Conservation (phyloP, 495 filamentous ascomycete genomes). For the Neurospora intermedia region DNA sequence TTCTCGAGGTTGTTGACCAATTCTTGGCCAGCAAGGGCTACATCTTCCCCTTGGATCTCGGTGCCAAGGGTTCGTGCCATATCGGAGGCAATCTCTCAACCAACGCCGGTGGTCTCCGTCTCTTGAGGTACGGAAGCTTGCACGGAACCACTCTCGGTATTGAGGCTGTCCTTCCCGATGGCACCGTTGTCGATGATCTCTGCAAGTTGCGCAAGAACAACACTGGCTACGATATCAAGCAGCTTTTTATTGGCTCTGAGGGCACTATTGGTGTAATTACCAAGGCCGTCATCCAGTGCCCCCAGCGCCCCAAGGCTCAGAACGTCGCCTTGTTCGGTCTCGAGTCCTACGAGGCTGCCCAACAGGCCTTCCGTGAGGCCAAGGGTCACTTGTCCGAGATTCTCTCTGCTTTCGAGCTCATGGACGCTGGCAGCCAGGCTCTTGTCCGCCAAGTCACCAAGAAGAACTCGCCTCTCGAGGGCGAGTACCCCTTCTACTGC, state of each 20-base stretch:
- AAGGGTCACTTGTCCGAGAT: slow-evolving; percentile 88
- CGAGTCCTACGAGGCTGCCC: slow-evolving; percentile 75
- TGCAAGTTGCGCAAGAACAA: slow-evolving; percentile 91
- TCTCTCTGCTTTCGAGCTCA: slow-evolving; percentile 92
- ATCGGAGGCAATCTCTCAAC: slow-evolving; percentile 97
- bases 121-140: slow-evolving; percentile 86
- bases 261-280: slow-evolving; percentile 94
- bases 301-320: slow-evolving; percentile 68
- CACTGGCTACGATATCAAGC: slow-evolving; percentile 92
- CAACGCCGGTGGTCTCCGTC: slow-evolving; percentile 83
- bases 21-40: slow-evolving; percentile 68
- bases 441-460: slow-evolving; percentile 64
- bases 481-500: slow-evolving; percentile 85
- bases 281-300: slow-evolving; percentile 77
- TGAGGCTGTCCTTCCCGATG: slow-evolving; percentile 86
- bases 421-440: slow-evolving; percentile 74
- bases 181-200: slow-evolving; percentile 81
- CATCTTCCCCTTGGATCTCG: slow-evolving; percentile 90
- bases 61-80: slow-evolving; percentile 95
- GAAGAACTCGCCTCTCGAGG: slow-evolving; percentile 70
- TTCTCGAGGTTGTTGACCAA: slow-evolving; percentile 78
- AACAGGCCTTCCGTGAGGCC: slow-evolving; percentile 70
- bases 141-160: slow-evolving; percentile 88
- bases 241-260: slow-evolving; percentile 91
- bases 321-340: slow-evolving; percentile 89